Conservation (phyloP, 352 stramenopile genomes). For the Hyaloperonospora arabidopsidis region DNA sequence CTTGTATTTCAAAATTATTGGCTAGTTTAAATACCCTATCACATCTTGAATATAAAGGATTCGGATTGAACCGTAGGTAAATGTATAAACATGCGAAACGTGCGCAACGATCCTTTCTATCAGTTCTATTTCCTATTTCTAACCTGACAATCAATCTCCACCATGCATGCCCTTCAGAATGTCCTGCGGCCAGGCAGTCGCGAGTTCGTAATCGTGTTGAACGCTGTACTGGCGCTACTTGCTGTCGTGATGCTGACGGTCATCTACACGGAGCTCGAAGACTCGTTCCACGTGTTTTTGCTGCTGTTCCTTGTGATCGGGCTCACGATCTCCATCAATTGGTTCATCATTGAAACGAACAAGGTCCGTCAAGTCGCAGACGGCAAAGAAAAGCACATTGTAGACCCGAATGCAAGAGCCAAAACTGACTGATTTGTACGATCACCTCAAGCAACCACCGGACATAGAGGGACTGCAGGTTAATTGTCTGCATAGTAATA, state of each 20-base stretch:
- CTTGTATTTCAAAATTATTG: too few relatives aligned
- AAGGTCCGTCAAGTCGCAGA: conserved; percentile 34
- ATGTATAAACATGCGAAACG: too few relatives aligned
- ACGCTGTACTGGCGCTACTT: conserved; percentile 58
- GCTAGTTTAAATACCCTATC: too few relatives aligned
- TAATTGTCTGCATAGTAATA: too few relatives aligned
- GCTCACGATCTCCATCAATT: conserved; percentile 79
- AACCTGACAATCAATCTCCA: too few relatives aligned
- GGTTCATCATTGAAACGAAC: conserved; percentile 78
- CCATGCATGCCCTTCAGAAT: conserved; percentile 6
- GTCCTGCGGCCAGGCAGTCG: conserved; percentile 56
- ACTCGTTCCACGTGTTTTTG: conserved; percentile 77
- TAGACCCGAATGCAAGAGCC: conserved; percentile 15
- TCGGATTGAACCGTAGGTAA: too few relatives aligned
- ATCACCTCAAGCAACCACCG: neutral
- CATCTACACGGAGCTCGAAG: conserved; percentile 73
- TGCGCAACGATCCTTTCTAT: too few relatives aligned
- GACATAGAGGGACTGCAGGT: too few relatives aligned
- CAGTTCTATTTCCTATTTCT: too few relatives aligned
- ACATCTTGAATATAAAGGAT: too few relatives aligned
- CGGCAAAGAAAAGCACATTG: conserved; percentile 7
- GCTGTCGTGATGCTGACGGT: conserved; percentile 67
- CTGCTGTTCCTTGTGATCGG: conserved; percentile 79
- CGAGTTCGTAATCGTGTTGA: conserved; percentile 69
- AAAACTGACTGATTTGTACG: conserved; percentile 48